Base-by-base conservation (phyloP, 148 eudicot genomes). In the Arctostaphylos glauca region DNA sequence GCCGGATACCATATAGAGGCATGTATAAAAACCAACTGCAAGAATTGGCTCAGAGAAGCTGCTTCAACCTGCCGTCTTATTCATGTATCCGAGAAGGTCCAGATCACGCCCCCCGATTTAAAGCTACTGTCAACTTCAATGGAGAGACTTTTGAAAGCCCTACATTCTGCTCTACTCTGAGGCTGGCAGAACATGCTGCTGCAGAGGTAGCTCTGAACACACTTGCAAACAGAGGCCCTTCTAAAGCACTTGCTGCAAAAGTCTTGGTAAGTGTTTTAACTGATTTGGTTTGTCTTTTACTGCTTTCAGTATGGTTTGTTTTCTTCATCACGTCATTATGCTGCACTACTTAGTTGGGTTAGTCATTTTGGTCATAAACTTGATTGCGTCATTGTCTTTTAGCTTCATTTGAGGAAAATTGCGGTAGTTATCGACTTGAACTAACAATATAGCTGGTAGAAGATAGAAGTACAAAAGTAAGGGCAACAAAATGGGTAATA, bases 171-270 rank as follows among this genome's bases (percentile, higher is more conserved):
- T 72, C 87, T 79, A 90, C 89, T 5, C 82, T 88, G 59, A 86
- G 92, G 78, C 90, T 86, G 81, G 94, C 94, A 71, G 92, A 90
- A 81, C 88, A 88, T 87, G 90, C 94, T 46, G 94, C 94, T 78
- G 94, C 94, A 38, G 90, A 92, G 85, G 86, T 90, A 56, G 94
- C 94, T 76, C 77, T 92, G 71, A 88, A 82, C 81, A 87, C 88
- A 43, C 81, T 90, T 60, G 88, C 92, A 49, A 79, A 83, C 21
- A 84, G 91, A 80, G 92, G 90, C 19, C 92, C 92, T 59, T 90
- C 92, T 14, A 88, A 84, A 81, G 81, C 85, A 31, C 90, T 90
- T 76, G 92, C 91, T 53, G 88, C 92, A 78, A 87, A 83, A 84
- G 88, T 90, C 71, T 72, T 90, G 90, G 92, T 90, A 72, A 66